Percentiles rank a stretch among this genome's conserved stretches.
phyloP scores from a whole-genome alignment of 2,329 filamentous ascomycete species.

The Ophiostoma pallidulum region DNA sequence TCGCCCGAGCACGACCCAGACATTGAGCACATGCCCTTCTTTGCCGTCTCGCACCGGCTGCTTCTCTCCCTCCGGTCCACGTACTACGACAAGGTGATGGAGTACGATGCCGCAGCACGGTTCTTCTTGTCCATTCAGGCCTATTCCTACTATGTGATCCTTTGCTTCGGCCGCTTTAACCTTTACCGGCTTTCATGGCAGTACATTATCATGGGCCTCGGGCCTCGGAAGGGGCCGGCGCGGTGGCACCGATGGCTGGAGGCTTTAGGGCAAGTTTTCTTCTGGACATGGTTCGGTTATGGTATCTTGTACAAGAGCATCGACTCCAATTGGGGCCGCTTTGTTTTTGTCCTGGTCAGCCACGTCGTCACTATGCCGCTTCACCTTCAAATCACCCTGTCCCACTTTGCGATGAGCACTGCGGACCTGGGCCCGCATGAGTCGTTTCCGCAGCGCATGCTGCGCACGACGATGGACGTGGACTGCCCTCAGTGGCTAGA shows the following conservation, averaged over 20 bases:
- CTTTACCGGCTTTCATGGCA: conserved; percentile 75
- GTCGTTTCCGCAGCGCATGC: conserved; percentile 82
- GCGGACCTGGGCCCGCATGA: conserved; percentile 74
- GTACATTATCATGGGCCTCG: conserved; percentile 60
- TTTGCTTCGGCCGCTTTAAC: conserved; percentile 78
- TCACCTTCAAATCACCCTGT: conserved; percentile 84
- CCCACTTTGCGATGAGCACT: conserved; percentile 90
- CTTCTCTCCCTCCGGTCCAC: conserved; percentile 64
- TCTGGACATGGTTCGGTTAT: conserved; percentile 85
- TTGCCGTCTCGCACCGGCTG: conserved; percentile 77
- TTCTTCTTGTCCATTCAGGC: conserved; percentile 64
- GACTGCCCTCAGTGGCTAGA: conserved; percentile 83
- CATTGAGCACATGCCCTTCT: conserved; percentile 83
- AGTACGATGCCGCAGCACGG: conserved; percentile 65
- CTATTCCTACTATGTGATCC: conserved; percentile 74
- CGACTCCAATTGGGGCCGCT: conserved; percentile 57
- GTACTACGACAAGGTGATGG: conserved; percentile 74
- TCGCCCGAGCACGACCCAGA: conserved; percentile 92
- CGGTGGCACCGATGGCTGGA: conserved; percentile 83
- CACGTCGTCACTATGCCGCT: conserved; percentile 74
- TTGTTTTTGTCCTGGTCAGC: conserved; percentile 68
- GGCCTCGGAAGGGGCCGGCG: conserved; percentile 64
- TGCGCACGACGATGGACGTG: conserved; percentile 89
- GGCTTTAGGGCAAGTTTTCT: conserved; percentile 63
- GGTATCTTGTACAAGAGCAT: conserved; percentile 64